phyloP scores from a whole-genome alignment of 2,329 filamentous ascomycete genomes.

The Proliferodiscus dingleyae region DNA sequence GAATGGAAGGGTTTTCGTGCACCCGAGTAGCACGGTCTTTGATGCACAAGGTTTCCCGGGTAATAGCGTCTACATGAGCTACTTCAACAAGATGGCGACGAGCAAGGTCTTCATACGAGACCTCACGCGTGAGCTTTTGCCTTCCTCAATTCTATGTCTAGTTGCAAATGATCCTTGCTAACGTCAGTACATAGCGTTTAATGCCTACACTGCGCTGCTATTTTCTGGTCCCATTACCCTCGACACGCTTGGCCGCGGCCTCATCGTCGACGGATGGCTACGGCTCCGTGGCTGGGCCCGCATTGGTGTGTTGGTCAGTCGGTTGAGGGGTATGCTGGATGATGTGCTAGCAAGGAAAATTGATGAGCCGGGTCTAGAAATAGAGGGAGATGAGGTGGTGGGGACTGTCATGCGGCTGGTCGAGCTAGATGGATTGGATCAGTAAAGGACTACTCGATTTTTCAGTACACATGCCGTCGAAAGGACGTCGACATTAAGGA shows the following conservation, averaged over 20 bases:
- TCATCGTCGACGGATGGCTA: constrained; percentile 91
- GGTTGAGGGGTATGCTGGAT: constrained; percentile 82
- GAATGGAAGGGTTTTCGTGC: constrained; percentile 84
- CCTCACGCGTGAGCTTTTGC: constrained; percentile 65
- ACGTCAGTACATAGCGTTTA: constrained; percentile 57
- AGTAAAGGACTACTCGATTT: constrained; percentile 21
- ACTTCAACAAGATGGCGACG: constrained; percentile 89
- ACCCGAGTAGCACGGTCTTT: constrained; percentile 84
- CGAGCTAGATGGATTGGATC: constrained; percentile 81
- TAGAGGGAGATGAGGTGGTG: constrained; percentile 63
- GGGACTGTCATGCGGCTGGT: constrained; percentile 74
- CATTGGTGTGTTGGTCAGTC: constrained; percentile 82
- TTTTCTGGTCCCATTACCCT: constrained; percentile 82
- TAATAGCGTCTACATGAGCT: constrained; percentile 74
- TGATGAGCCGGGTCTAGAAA: constrained; percentile 62
- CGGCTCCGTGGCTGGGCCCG: constrained; percentile 84
- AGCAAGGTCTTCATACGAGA: constrained; percentile 90
- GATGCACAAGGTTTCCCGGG: constrained; percentile 72
- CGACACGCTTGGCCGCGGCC: constrained; percentile 79
- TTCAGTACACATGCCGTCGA: too few relatives aligned
- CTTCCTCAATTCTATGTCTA: not conserved
- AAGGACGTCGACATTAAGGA: too few relatives aligned
- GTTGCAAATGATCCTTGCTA: not conserved
- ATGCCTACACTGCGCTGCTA: constrained; percentile 79
- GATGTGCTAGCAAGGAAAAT: constrained; percentile 75